These are phyloP conservation scores for Acidiella bohemica DNA, from an alignment of 495 filamentous ascomycete species.

Conservation along the genomic window DNA sequence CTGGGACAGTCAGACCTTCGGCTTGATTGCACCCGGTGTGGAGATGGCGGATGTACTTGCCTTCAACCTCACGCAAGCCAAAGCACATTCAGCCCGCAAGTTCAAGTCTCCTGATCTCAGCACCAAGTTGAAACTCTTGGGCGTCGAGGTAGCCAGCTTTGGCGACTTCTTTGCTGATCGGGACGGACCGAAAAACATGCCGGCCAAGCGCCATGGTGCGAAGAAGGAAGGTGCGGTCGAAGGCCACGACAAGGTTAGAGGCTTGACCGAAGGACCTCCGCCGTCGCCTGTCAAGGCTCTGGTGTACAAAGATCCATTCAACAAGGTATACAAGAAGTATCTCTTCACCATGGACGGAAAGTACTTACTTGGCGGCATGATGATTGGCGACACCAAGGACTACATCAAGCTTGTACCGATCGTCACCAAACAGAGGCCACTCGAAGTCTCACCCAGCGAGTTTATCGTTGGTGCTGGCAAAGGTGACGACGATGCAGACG, in stretches of 20 bases:
- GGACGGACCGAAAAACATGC: constrained; percentile 66
- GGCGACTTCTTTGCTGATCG: constrained; percentile 94
- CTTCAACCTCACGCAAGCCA: constrained; percentile 85
- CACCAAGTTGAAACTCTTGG: constrained; percentile 86
- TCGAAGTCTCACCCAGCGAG: constrained; percentile 73
- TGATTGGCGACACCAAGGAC: constrained; percentile 92
- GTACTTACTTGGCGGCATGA: constrained; percentile 90
- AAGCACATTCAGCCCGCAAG: constrained; percentile 49
- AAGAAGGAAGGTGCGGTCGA: constrained; percentile 29
- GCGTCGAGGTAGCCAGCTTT: constrained; percentile 90
- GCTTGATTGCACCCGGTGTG: constrained; percentile 83
- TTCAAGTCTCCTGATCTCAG: constrained; percentile 85
- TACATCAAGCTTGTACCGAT: constrained; percentile 92
- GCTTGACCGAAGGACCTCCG: constrained; percentile 40
- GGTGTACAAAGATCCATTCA: constrained; percentile 86
- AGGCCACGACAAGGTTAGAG: constrained; percentile 33
- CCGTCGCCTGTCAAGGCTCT: constrained; percentile 64
- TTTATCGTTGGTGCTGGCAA: constrained; percentile 78
- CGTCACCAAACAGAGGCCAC: constrained; percentile 67
- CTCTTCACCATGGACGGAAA: constrained; percentile 87
- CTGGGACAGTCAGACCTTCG: constrained; percentile 88
- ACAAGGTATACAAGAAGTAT: constrained; percentile 94
- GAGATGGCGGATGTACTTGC: constrained; percentile 94
- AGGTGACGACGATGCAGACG: constrained; percentile 60
- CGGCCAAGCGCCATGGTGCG: constrained; percentile 34